Percentiles rank a stretch among this genome's conserved stretches.
Evolutionary conservation across 768 basidiomycete species (phyloP).

Genomic region (Collybiopsis luxurians): DNA sequence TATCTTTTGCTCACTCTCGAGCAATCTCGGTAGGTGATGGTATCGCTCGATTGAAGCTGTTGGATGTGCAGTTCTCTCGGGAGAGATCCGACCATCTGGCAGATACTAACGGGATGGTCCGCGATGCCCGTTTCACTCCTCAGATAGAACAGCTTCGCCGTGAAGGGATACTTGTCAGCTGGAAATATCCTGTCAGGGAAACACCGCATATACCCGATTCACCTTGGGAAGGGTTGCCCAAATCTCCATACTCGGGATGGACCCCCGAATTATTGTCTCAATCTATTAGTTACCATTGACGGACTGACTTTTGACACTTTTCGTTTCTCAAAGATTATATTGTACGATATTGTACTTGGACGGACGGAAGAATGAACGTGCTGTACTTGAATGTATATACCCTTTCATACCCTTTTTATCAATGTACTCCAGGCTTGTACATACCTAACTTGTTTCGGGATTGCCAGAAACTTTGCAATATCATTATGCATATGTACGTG

Average conservation of each 20-base stretch:
- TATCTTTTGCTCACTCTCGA: constrained; percentile 1
- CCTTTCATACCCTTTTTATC: too few species aligned
- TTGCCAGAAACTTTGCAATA: too few species aligned
- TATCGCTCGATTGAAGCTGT: background rate
- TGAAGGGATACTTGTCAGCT: constrained; percentile 1
- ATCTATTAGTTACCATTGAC: background rate
- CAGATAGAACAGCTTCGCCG: background rate
- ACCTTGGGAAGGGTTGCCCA: constrained; percentile 1
- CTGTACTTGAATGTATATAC: too few species aligned
- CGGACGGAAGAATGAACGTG: too few species aligned
- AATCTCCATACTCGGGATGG: background rate
- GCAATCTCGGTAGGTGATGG: background rate
- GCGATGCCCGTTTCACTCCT: background rate
- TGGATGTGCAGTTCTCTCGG: background rate
- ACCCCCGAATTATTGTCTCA: background rate
- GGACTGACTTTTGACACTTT: too few species aligned
- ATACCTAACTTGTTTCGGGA: too few species aligned
- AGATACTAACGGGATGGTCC: background rate
- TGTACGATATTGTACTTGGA: too few species aligned
- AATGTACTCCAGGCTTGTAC: too few species aligned
- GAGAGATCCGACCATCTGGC: background rate
- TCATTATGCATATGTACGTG: too few species aligned
- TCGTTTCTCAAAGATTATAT: too few species aligned
- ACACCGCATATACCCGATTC: background rate
- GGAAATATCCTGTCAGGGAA: background rate